These are phyloP conservation scores for Penicillium sp. DNA, from an alignment of 2,329 filamentous ascomycete species.

Conservation along the genomic window DNA sequence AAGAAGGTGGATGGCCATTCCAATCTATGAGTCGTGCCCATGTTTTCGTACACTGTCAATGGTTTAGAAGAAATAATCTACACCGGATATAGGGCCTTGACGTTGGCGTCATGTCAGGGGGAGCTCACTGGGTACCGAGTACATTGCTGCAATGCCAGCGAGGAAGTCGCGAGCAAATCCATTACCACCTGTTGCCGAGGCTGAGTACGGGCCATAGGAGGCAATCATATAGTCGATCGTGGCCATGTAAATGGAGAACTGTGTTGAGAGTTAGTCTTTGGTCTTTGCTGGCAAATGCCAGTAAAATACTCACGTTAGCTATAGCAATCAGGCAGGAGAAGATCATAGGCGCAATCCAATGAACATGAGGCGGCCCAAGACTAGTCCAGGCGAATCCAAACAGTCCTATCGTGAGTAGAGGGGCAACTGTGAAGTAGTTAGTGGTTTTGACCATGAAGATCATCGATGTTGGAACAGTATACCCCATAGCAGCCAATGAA, in stretches of 20 bases:
- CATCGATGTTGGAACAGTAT: background rate
- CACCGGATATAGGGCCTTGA: too few species aligned
- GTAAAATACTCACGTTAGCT: slow-evolving; percentile 53
- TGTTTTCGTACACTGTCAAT: slow-evolving; percentile 47
- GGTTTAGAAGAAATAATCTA: slow-evolving; percentile 5
- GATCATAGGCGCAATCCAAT: slow-evolving; percentile 64
- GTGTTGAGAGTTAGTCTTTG: background rate
- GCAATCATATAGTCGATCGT: slow-evolving; percentile 70
- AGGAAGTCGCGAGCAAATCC: slow-evolving; percentile 65
- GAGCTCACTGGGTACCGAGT: slow-evolving; percentile 53
- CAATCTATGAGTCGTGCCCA: slow-evolving; percentile 53
- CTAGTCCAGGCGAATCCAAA: slow-evolving; percentile 64
- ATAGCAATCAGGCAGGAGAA: slow-evolving; percentile 62
- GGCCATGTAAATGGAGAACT: slow-evolving; percentile 59
- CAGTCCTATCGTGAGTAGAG: slow-evolving; percentile 60
- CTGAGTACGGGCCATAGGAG: slow-evolving; percentile 64
- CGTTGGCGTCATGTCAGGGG: background rate
- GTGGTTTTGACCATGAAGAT: background rate
- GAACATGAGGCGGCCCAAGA: slow-evolving; percentile 54
- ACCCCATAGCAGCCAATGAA: slow-evolving; percentile 61
- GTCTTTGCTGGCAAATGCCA: too few species aligned
- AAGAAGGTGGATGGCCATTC: slow-evolving; percentile 63
- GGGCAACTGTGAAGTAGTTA: slow-evolving; percentile 44
- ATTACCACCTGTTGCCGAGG: slow-evolving; percentile 67
- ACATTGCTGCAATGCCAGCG: slow-evolving; percentile 62